A percentile compares a stretch with the other conserved stretches of the same genome.
phyloP scores from a whole-genome alignment of 2,329 filamentous ascomycete genomes.

The Teratosphaeria pseudoeucalypti region DNA sequence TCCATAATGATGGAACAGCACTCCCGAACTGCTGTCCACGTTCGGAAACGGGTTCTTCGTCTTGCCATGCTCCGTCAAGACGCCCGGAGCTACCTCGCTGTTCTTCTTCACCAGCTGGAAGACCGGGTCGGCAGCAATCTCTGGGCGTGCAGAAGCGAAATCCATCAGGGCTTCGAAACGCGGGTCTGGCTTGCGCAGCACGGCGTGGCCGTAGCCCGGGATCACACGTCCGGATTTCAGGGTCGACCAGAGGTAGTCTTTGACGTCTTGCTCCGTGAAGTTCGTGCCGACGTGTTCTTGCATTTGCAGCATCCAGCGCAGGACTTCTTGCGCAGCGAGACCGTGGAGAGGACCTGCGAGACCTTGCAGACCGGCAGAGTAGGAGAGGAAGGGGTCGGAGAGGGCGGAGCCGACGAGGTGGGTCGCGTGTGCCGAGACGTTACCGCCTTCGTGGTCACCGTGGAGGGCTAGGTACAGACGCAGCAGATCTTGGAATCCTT shows the following conservation, averaged over 20 bases:
- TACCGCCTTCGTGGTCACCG: slow-evolving; percentile 95
- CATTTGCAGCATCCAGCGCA: slow-evolving; percentile 96
- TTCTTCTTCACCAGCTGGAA: slow-evolving; percentile 93
- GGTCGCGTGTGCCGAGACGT: slow-evolving; percentile 90
- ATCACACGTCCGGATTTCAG: slow-evolving; percentile 91
- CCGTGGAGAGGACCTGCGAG: slow-evolving; percentile 90
- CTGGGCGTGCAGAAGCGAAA: slow-evolving; percentile 74
- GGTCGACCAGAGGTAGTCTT: slow-evolving; percentile 82
- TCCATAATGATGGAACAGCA: slow-evolving; percentile 95
- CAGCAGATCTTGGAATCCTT: slow-evolving; percentile 90
- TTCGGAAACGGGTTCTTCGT: slow-evolving; percentile 66
- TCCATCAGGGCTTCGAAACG: slow-evolving; percentile 96
- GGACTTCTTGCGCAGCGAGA: slow-evolving; percentile 89
- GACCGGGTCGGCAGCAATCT: slow-evolving; percentile 77
- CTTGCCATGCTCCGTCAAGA: slow-evolving; percentile 90
- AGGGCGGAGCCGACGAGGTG: slow-evolving; percentile 92
- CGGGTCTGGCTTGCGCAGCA: slow-evolving; percentile 91
- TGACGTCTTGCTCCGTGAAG: slow-evolving; percentile 73
- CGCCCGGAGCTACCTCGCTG: slow-evolving; percentile 78
- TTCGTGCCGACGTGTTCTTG: slow-evolving; percentile 70
- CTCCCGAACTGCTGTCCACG: slow-evolving; percentile 85
- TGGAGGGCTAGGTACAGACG: slow-evolving; percentile 91
- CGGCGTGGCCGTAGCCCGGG: slow-evolving; percentile 89
- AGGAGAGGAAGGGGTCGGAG: slow-evolving; percentile 89
- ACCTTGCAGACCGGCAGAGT: slow-evolving; percentile 89